Evolutionary conservation across 192 early-diverging fungal genomes (phyloP).

Genomic region (Coemansia sp.): DNA sequence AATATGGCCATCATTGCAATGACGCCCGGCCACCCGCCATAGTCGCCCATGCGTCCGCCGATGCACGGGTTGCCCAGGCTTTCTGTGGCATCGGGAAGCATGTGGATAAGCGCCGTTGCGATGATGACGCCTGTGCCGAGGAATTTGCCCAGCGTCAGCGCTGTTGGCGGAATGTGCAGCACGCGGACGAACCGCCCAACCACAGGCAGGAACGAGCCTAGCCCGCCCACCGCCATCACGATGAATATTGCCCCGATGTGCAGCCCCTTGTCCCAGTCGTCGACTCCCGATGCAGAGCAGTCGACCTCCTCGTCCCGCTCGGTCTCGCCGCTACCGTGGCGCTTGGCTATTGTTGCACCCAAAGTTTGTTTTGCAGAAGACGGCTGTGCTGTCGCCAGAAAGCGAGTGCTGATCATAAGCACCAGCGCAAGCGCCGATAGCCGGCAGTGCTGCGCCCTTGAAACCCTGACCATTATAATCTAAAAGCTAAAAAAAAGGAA

Average conservation of each 20-base stretch:
- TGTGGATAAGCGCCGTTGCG: constrained; percentile 77
- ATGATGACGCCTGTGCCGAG: constrained; percentile 75
- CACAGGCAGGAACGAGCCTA: constrained; percentile 59
- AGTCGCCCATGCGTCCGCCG: constrained; percentile 52
- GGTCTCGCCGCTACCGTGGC: constrained; percentile 21
- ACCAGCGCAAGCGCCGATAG: background rate
- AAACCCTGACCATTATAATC: background rate
- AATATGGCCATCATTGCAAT: constrained; percentile 66
- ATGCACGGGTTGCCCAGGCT: constrained; percentile 60
- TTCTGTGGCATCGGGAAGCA: constrained; percentile 61
- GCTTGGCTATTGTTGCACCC: constrained; percentile 2
- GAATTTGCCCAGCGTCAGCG: constrained; percentile 57
- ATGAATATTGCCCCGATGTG: constrained; percentile 63
- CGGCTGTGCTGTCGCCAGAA: background rate
- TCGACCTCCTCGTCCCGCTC: constrained; percentile 17
- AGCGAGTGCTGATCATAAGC: background rate
- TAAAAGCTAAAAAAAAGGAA: background rate
- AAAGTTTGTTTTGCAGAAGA: background rate
- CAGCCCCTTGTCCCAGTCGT: constrained; percentile 42
- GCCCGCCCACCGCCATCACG: constrained; percentile 53
- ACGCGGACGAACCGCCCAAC: constrained; percentile 42
- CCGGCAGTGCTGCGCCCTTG: background rate
- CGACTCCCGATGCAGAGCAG: constrained; percentile 34
- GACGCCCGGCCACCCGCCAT: constrained; percentile 57
- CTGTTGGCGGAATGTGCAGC: constrained; percentile 35